phyloP scores from a whole-genome alignment of 2,329 filamentous ascomycete species.

The Cladosporium sp. region DNA sequence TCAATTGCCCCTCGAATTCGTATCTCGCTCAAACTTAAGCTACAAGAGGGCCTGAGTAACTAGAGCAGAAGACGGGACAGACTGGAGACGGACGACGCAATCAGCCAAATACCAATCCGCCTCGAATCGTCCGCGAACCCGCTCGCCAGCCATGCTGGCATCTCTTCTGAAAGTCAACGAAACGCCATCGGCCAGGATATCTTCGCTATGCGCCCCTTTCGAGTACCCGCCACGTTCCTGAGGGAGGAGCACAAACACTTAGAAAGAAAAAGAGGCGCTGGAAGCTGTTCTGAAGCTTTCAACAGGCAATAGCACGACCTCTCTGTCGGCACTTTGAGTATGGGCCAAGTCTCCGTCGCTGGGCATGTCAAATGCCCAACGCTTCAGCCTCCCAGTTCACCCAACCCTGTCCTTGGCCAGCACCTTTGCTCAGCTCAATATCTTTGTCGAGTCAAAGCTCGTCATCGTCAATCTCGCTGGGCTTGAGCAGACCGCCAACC shows the following conservation, averaged over 20 bases:
- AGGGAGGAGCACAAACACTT: neutral
- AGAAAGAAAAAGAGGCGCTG: neutral
- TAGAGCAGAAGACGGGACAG: no score
- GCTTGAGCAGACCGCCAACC: conserved; percentile 92
- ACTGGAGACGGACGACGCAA: no score
- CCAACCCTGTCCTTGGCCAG: neutral
- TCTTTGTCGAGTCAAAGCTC: conserved; percentile 72
- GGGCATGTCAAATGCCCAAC: conserved; percentile 6
- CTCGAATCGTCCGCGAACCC: no score
- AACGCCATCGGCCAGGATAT: conserved; percentile 9
- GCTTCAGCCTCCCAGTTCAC: conserved; percentile 9
- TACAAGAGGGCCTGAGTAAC: no score
- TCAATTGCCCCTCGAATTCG: no score
- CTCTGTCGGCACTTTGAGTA: neutral
- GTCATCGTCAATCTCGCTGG: conserved; percentile 81
- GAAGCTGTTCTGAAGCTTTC: neutral
- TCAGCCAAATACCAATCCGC: no score
- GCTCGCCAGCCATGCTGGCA: no score
- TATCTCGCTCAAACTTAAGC: no score
- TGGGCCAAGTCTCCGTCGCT: no score
- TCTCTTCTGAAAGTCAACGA: neutral
- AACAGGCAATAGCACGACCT: neutral
- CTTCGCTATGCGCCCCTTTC: conserved; percentile 1
- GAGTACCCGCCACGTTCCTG: neutral
- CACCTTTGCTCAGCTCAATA: conserved; percentile 24